phyloP scores from a whole-genome alignment of 2,329 filamentous ascomycete genomes.

The Fusarium nisikadoi region DNA sequence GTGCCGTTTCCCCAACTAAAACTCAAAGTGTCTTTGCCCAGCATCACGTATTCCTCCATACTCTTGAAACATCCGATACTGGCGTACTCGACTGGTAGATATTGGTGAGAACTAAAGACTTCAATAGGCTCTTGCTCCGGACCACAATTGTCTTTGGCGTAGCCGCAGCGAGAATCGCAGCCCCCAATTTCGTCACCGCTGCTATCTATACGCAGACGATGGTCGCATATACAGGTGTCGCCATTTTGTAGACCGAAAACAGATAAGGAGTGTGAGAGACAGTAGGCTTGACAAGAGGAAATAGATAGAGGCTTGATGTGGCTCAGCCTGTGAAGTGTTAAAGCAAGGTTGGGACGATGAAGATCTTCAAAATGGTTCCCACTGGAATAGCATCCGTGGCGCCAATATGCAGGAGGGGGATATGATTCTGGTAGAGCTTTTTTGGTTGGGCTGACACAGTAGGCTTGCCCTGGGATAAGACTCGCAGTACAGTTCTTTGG shows the following conservation, averaged over 20 bases:
- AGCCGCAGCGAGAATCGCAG: neutral
- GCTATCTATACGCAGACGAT: neutral
- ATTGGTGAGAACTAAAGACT: neutral
- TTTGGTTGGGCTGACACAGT: neutral
- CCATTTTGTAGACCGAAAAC: neutral
- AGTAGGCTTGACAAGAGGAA: neutral
- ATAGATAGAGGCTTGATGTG: neutral
- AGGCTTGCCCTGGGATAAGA: neutral
- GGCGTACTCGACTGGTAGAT: neutral
- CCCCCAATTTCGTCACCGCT: accelerated
- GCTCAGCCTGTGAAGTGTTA: neutral
- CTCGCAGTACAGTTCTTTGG: neutral
- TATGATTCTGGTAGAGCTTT: neutral
- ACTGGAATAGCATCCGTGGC: neutral
- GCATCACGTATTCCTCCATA: neutral
- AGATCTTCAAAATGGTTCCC: neutral
- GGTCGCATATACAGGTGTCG: neutral
- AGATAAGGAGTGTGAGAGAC: neutral
- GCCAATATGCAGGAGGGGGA: neutral
- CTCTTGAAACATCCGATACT: neutral
- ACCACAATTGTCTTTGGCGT: neutral
- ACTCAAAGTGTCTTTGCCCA: too few relatives aligned
- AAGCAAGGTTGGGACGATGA: neutral
- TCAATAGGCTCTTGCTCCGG: neutral
- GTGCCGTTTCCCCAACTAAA: neutral